Conservation (phyloP, 1,284 basidiomycete species). For the Ustilago bromivora region DNA sequence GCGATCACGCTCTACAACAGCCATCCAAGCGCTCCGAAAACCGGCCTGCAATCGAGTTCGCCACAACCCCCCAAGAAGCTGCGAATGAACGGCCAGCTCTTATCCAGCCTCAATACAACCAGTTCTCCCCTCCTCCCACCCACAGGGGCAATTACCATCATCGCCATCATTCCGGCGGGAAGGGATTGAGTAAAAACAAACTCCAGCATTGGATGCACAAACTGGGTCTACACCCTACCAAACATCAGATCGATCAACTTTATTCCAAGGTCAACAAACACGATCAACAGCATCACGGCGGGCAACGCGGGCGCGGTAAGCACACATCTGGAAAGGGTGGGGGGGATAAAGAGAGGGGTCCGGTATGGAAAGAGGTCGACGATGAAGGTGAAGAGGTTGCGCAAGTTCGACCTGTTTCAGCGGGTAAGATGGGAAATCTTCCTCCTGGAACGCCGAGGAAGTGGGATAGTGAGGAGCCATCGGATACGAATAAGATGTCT, state of each 20-base stretch:
- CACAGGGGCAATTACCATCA: neutral
- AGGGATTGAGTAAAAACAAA: slow-evolving; percentile 6
- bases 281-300: neutral
- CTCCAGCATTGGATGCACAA: slow-evolving; percentile 20
- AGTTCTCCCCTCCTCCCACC: slow-evolving; percentile 14
- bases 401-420: neutral
- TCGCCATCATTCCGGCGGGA: neutral
- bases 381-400: neutral
- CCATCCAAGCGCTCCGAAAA: slow-evolving; percentile 4
- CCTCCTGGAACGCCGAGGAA: slow-evolving; percentile 15
- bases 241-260: slow-evolving; percentile 9
- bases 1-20: no score
- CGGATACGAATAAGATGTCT: neutral
- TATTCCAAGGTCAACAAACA: neutral
- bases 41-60: neutral
- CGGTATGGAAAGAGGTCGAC: neutral
- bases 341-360: neutral
- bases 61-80: neutral
- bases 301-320: no score
- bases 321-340: neutral
- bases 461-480: neutral
- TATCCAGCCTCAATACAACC: slow-evolving; percentile 22
- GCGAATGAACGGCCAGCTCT: neutral
- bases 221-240: slow-evolving; percentile 13
- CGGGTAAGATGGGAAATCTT: slow-evolving; percentile 4